Percentiles rank a stretch among this genome's conserved stretches.
Conservation (phyloP, 164 flowering plant species). For the Vitis rotundifolia region DNA sequence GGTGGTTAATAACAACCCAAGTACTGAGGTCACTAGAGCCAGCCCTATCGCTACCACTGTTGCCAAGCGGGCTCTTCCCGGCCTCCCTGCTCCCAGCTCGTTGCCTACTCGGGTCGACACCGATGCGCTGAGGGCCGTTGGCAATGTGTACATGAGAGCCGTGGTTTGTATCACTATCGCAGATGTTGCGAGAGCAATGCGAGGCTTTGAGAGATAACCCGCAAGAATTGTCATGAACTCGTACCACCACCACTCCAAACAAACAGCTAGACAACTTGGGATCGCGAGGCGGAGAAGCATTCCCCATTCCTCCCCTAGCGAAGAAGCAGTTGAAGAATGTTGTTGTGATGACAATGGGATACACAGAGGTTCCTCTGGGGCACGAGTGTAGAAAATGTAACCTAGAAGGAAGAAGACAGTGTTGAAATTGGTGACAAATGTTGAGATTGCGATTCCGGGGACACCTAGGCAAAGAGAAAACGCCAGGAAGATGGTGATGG, state of each 20-base stretch:
- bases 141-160: constrained; percentile 85
- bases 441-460: constrained; percentile 66
- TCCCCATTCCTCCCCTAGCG: constrained; percentile 54
- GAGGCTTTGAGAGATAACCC: constrained; percentile 70
- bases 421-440: constrained; percentile 59
- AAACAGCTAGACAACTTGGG: constrained; percentile 81
- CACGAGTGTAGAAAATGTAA: constrained; percentile 34
- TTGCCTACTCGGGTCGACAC: constrained; percentile 79
- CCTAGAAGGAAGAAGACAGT: constrained; percentile 49
- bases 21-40: constrained; percentile 40
- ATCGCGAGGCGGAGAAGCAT: constrained; percentile 51
- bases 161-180: constrained; percentile 95
- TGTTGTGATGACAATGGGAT: constrained; percentile 15
- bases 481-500: constrained; percentile 55
- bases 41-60: constrained; percentile 46
- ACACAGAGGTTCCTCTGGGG: constrained; percentile 11
- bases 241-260: constrained; percentile 99
- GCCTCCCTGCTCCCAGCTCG: constrained; percentile 83
- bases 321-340: constrained; percentile 4
- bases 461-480: constrained; percentile 62
- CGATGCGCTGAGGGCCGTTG: constrained; percentile 66
- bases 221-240: constrained; percentile 86
- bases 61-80: constrained; percentile 58
- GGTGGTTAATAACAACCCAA: constrained; percentile 62
- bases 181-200: constrained; percentile 60